A percentile compares a stretch with the other conserved stretches of the same genome.
phyloP scores from a whole-genome alignment of 1,139 yeast genomes.

The Blastobotrys elegans region DNA sequence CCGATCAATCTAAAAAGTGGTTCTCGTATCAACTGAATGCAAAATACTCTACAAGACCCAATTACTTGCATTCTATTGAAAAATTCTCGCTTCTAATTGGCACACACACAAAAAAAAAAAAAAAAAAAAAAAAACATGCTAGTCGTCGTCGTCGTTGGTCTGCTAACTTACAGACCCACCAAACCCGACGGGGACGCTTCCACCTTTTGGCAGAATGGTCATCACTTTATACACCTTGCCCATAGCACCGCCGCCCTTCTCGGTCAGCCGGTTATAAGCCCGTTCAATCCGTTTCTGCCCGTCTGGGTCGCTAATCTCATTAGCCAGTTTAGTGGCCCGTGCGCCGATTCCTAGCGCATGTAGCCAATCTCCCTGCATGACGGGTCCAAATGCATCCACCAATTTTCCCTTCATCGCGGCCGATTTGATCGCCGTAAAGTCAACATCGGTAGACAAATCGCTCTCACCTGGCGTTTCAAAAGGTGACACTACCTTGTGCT shows the following conservation, averaged over 20 bases:
- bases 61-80: too few relatives aligned
- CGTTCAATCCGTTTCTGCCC: slow-evolving; percentile 43
- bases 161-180: slow-evolving; percentile 38
- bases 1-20: too few relatives aligned
- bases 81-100: too few relatives aligned
- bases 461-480: slow-evolving; percentile 71
- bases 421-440: slow-evolving; percentile 53
- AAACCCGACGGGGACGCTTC: slow-evolving; percentile 42
- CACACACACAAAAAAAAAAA: too few relatives aligned
- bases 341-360: slow-evolving; percentile 73
- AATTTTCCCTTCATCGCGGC: slow-evolving; percentile 33
- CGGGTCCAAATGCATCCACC: slow-evolving; percentile 49
- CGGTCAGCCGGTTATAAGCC: slow-evolving; percentile 62
- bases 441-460: slow-evolving; percentile 81
- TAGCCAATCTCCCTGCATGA: slow-evolving; percentile 76
- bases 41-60: too few relatives aligned
- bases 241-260: slow-evolving; percentile 60
- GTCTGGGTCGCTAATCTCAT: slow-evolving; percentile 30
- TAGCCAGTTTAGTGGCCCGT: slow-evolving; percentile 44
- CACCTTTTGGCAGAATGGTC: slow-evolving; percentile 51
- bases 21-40: too few relatives aligned
- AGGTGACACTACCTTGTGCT: slow-evolving; percentile 76
- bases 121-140: too few relatives aligned
- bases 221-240: slow-evolving; percentile 73
- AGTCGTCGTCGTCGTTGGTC: too few relatives aligned